Percentiles rank a stretch among this genome's conserved stretches.
Conservation (phyloP, 768 basidiomycete species). For the Podaxis mareebaensis region DNA sequence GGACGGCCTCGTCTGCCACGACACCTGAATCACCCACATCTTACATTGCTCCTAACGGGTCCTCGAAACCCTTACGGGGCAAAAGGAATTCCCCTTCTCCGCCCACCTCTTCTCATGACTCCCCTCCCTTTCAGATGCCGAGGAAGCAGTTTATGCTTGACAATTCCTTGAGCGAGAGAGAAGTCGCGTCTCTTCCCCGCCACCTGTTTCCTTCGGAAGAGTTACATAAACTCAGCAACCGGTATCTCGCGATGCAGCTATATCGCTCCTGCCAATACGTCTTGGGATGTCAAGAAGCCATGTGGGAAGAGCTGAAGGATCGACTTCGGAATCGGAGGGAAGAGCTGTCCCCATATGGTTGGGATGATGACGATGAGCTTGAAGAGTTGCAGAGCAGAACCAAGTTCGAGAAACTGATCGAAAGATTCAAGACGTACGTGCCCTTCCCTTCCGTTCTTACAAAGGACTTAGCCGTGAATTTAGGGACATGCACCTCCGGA, state of each 20-base stretch:
- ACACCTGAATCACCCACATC: constrained; percentile 27
- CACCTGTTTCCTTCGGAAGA: constrained; percentile 42
- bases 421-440: constrained; percentile 51
- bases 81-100: constrained; percentile 2
- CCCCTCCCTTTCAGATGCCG: constrained; percentile 19
- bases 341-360: constrained; percentile 59
- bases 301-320: constrained; percentile 75
- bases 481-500: constrained; percentile 68
- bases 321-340: constrained; percentile 57
- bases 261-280: constrained; percentile 63
- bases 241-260: constrained; percentile 71
- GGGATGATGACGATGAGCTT: constrained; percentile 68
- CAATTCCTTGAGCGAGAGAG: constrained; percentile 44
- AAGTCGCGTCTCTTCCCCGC: constrained; percentile 32
- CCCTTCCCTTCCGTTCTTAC: background rate
- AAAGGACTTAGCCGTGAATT: background rate
- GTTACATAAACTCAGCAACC: constrained; percentile 50
- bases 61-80: background rate
- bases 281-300: constrained; percentile 67
- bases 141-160: constrained; percentile 47
- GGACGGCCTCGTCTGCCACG: constrained; percentile 34
- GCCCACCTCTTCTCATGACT: constrained; percentile 19
- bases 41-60: constrained; percentile 17
- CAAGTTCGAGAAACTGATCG: constrained; percentile 60
- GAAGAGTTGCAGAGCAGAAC: constrained; percentile 55